Evolutionary conservation across 371 early-diverging fungal species (phyloP).

Genomic region (Enterocytospora artemiae): DNA sequence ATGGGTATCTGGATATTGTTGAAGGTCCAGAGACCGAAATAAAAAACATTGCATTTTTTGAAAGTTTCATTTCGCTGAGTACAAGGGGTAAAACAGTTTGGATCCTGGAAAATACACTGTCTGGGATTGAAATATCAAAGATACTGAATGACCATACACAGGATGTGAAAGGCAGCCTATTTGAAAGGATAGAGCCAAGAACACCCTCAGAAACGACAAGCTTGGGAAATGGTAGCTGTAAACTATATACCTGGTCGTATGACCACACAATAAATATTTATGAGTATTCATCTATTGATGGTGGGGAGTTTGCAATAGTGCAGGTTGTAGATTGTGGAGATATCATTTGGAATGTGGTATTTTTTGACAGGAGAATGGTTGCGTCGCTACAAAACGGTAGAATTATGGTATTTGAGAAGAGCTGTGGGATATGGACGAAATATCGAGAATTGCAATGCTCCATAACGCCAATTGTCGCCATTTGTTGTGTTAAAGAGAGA

Average conservation of each 20-base stretch:
- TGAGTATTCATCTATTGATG: constrained; percentile 34
- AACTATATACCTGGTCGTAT: constrained; percentile 50
- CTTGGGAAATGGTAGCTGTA: background rate
- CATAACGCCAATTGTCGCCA: constrained; percentile 21
- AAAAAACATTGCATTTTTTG: constrained; percentile 33
- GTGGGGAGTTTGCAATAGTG: constrained; percentile 38
- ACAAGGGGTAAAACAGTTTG: constrained; percentile 52
- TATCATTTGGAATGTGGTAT: constrained; percentile 45
- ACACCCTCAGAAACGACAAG: no score
- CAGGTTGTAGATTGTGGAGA: constrained; percentile 27
- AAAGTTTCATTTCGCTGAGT: constrained; percentile 31
- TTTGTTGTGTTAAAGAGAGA: constrained; percentile 10
- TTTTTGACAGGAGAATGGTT: constrained; percentile 22
- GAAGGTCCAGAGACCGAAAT: constrained; percentile 57
- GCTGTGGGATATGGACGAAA: constrained; percentile 27
- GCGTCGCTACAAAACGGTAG: constrained; percentile 35
- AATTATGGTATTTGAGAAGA: constrained; percentile 23
- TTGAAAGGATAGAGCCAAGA: no score
- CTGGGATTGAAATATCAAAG: constrained; percentile 38
- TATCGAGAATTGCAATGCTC: constrained; percentile 8
- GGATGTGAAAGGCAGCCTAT: constrained; percentile 52
- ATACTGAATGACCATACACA: constrained; percentile 54
- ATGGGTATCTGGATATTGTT: constrained; percentile 39
- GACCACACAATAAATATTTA: constrained; percentile 51
- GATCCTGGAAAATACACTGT: constrained; percentile 20